These are phyloP conservation scores for Stephania yunnanensis DNA, from an alignment of 164 flowering plant genomes.

Conservation along the genomic window DNA sequence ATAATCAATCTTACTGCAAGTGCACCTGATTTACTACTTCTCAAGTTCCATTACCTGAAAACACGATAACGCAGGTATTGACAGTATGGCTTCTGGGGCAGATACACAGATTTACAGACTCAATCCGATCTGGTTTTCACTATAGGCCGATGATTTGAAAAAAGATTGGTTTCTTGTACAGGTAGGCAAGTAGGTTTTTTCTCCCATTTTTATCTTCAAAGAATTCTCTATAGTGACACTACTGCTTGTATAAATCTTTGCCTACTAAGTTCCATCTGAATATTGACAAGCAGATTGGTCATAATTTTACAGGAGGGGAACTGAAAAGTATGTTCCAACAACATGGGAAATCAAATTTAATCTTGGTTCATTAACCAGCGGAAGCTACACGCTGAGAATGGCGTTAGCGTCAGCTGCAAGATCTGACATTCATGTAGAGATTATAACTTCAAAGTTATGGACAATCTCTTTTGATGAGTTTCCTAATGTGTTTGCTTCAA, in stretches of 20 bases:
- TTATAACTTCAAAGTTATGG: not conserved
- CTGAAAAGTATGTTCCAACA: conserved; percentile 30
- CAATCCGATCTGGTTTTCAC: conserved; percentile 40
- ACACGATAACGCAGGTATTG: conserved; percentile 32
- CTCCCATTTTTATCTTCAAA: not conserved
- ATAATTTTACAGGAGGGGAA: conserved; percentile 25
- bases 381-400: conserved; percentile 40
- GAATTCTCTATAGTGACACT: not conserved
- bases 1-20: not conserved
- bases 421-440: conserved; percentile 35
- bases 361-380: conserved; percentile 25
- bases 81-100: conserved; percentile 60
- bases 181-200: conserved; percentile 33
- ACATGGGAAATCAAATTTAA: conserved; percentile 46
- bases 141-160: conserved; percentile 38
- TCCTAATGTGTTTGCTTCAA: conserved; percentile 2
- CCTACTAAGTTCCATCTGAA: not conserved
- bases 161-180: conserved; percentile 66
- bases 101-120: conserved; percentile 50
- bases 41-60: not conserved
- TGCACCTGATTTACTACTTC: not conserved
- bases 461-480: not conserved
- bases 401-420: conserved; percentile 44
- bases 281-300: not conserved
- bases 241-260: not conserved